Evolutionary conservation across 306 rosid genomes (phyloP).

Genomic region (Carpinus viminea): DNA sequence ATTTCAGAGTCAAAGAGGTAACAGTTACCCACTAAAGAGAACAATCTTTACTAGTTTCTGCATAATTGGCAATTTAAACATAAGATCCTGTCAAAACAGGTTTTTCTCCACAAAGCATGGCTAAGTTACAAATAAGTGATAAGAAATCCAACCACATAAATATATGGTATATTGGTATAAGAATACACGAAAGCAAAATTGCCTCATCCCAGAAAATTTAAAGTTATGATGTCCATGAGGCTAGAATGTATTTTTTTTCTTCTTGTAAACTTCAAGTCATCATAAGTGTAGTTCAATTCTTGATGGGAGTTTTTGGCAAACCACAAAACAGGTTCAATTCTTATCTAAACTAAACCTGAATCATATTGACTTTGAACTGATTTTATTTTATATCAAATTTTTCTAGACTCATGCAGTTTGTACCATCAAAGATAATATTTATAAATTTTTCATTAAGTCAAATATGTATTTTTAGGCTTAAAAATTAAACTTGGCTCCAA

Average conservation of each 20-base stretch:
- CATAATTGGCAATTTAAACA: background rate
- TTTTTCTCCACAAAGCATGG: background rate
- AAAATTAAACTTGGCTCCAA: too few species aligned
- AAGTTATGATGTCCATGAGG: background rate
- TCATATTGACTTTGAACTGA: too few species aligned
- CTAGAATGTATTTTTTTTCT: background rate
- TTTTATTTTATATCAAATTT: too few species aligned
- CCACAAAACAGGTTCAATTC: too few species aligned
- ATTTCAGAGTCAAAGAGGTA: constrained; percentile 21
- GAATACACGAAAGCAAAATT: background rate
- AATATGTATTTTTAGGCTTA: too few species aligned
- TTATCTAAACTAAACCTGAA: too few species aligned
- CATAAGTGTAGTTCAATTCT: background rate
- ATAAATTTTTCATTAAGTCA: too few species aligned
- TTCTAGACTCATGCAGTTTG: background rate
- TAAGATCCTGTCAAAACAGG: background rate
- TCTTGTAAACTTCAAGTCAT: background rate
- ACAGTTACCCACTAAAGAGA: background rate
- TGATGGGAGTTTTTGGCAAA: too few species aligned
- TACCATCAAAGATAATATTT: too few species aligned
- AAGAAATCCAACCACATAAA: background rate
- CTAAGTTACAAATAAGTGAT: background rate
- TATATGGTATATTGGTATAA: background rate
- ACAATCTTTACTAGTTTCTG: background rate
- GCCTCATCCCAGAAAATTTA: background rate